Conservation (phyloP, 257 asterid genomes). For the Lycium ferocissimum region DNA sequence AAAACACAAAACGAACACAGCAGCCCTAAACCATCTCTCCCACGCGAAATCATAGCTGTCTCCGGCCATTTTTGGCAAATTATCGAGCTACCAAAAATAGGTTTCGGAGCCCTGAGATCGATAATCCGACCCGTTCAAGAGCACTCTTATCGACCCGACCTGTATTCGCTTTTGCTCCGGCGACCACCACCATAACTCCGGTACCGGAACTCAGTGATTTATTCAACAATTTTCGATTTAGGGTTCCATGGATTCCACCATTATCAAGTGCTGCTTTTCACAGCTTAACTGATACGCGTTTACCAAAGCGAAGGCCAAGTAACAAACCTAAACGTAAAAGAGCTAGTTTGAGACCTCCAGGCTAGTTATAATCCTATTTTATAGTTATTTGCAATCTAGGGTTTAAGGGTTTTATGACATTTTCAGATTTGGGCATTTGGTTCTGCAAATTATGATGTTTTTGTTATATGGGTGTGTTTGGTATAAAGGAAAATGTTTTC, state of each 20-base stretch:
- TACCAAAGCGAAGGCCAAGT: conserved; percentile 72
- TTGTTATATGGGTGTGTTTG: too few species aligned
- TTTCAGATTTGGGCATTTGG: too few species aligned
- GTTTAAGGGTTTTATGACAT: too few species aligned
- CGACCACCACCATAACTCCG: conserved; percentile 40
- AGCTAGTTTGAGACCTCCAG: conserved; percentile 64
- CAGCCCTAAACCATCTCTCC: too few species aligned
- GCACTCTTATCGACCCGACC: conserved; percentile 46
- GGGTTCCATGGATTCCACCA: conserved; percentile 57
- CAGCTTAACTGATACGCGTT: conserved; percentile 81
- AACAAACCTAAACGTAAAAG: conserved; percentile 71
- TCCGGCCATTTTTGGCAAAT: too few species aligned
- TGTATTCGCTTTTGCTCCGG: conserved; percentile 36
- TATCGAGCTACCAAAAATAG: conserved; percentile 37
- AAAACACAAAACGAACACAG: too few species aligned
- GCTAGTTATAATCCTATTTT: neutral
- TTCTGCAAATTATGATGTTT: too few species aligned
- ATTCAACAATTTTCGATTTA: conserved; percentile 40
- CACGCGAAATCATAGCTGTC: too few species aligned
- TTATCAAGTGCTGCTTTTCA: conserved; percentile 46
- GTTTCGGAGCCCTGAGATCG: conserved; percentile 77
- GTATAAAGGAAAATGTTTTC: too few species aligned
- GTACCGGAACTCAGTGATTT: conserved; percentile 51
- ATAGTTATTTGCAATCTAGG: too few species aligned
- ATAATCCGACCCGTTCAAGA: conserved; percentile 68